A percentile compares a stretch with the other conserved stretches of the same genome.
phyloP scores from a whole-genome alignment of 2,329 filamentous ascomycete species.

The Ciborinia camelliae region DNA sequence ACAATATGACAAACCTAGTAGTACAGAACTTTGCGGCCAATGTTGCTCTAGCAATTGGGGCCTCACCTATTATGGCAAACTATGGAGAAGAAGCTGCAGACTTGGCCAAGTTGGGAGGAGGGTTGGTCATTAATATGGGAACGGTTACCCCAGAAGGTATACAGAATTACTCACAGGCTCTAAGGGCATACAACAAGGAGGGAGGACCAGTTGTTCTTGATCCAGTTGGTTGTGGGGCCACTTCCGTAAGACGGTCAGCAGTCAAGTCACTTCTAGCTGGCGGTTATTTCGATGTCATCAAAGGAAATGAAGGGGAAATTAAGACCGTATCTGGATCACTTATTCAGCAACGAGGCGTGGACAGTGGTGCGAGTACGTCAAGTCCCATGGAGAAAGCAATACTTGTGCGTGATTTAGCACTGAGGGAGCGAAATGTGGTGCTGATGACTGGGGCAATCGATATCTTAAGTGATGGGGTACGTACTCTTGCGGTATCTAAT shows the following conservation, averaged over 20 bases:
- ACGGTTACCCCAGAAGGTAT: slow-evolving; percentile 76
- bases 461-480: slow-evolving; percentile 69
- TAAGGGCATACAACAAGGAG: slow-evolving; percentile 75
- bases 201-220: slow-evolving; percentile 79
- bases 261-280: slow-evolving; percentile 66
- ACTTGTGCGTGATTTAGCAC: slow-evolving; percentile 65
- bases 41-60: slow-evolving; percentile 77
- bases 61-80: slow-evolving; percentile 92
- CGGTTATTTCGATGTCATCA: slow-evolving; percentile 84
- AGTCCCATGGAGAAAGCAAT: slow-evolving; percentile 52
- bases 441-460: slow-evolving; percentile 81
- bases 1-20: slow-evolving; percentile 97
- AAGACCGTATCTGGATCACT: slow-evolving; percentile 60
- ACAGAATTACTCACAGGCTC: slow-evolving; percentile 66
- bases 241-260: slow-evolving; percentile 65
- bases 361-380: slow-evolving; percentile 61
- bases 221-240: slow-evolving; percentile 87
- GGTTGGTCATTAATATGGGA: slow-evolving; percentile 92
- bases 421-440: slow-evolving; percentile 65
- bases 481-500: slow-evolving; percentile 67
- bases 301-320: slow-evolving; percentile 91
- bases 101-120: slow-evolving; percentile 71
- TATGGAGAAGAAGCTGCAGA: slow-evolving; percentile 79
- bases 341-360: slow-evolving; percentile 76
- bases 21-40: slow-evolving; percentile 95